These are phyloP conservation scores for Cyathus striatus DNA, from an alignment of 768 basidiomycete species.

Conservation along the genomic window DNA sequence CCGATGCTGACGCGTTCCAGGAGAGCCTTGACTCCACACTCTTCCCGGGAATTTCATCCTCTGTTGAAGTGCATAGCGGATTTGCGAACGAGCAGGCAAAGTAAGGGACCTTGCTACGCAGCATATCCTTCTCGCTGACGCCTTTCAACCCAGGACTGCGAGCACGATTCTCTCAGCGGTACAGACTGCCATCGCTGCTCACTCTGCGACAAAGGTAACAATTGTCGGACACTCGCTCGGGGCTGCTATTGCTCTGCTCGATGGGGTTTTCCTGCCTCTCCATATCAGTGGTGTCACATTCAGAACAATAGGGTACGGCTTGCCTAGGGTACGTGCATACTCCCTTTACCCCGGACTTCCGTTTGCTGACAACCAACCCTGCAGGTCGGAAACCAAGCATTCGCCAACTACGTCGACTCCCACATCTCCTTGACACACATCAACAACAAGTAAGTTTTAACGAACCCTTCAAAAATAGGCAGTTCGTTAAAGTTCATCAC, in stretches of 20 bases:
- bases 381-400: constrained; percentile 30
- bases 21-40: constrained; percentile 24
- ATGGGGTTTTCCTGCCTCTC: constrained; percentile 45
- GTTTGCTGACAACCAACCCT: not conserved
- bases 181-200: constrained; percentile 24
- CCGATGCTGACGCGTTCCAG: constrained; percentile 30
- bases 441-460: constrained; percentile 10
- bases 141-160: constrained; percentile 39
- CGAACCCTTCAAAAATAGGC: not conserved
- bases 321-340: constrained; percentile 32
- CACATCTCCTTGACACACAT: constrained; percentile 13
- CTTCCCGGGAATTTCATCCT: constrained; percentile 38
- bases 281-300: constrained; percentile 37
- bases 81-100: constrained; percentile 36
- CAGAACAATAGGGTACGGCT: constrained; percentile 33
- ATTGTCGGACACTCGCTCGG: constrained; percentile 41
- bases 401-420: constrained; percentile 17
- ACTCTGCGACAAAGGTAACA: constrained; percentile 27
- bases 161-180: constrained; percentile 33
- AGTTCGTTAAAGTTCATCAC: not conserved
- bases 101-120: constrained; percentile 16
- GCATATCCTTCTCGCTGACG: too few relatives aligned
- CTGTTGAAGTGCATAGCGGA: constrained; percentile 37
- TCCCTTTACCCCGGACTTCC: not conserved
- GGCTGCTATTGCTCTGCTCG: constrained; percentile 38